Conservation (phyloP, 345 rosid genomes). For the Balakata baccata region DNA sequence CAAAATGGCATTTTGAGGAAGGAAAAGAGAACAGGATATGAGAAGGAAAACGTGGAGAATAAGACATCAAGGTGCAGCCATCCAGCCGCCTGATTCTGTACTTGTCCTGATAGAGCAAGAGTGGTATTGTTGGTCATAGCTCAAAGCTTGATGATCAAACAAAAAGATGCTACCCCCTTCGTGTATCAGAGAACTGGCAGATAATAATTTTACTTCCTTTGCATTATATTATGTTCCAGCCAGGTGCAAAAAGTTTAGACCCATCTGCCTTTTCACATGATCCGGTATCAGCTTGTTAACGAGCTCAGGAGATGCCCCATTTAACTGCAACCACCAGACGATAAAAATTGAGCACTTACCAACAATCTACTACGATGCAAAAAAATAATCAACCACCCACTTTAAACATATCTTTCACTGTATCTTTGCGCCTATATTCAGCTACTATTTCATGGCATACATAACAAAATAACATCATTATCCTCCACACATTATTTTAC, state of each 20-base stretch:
- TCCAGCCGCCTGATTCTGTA: constrained; percentile 30
- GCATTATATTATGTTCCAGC: constrained; percentile 51
- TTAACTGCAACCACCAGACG: constrained; percentile 41
- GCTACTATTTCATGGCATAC: no score
- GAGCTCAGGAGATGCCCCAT: constrained; percentile 69
- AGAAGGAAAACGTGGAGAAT: constrained; percentile 15
- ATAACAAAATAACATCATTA: no score
- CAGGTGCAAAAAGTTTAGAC: constrained; percentile 64
- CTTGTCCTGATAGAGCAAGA: constrained; percentile 24
- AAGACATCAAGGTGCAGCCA: constrained; percentile 26
- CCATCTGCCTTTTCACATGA: constrained; percentile 72
- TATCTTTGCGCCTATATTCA: neutral
- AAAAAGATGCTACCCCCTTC: constrained; percentile 26
- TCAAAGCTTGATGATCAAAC: constrained; percentile 26
- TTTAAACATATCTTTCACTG: no score
- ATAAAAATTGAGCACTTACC: neutral
- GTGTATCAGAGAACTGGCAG: constrained; percentile 27
- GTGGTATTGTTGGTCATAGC: constrained; percentile 33
- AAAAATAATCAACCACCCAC: neutral
- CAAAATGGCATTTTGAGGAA: constrained; percentile 21
- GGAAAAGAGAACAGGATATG: constrained; percentile 12
- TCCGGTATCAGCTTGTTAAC: constrained; percentile 83
- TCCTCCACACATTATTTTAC: neutral
- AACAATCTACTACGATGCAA: neutral
- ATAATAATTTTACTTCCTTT: constrained; percentile 16